A percentile compares a stretch with the other conserved stretches of the same genome.
Conservation (phyloP, 345 rosid species). For the Erucastrum elatum region DNA sequence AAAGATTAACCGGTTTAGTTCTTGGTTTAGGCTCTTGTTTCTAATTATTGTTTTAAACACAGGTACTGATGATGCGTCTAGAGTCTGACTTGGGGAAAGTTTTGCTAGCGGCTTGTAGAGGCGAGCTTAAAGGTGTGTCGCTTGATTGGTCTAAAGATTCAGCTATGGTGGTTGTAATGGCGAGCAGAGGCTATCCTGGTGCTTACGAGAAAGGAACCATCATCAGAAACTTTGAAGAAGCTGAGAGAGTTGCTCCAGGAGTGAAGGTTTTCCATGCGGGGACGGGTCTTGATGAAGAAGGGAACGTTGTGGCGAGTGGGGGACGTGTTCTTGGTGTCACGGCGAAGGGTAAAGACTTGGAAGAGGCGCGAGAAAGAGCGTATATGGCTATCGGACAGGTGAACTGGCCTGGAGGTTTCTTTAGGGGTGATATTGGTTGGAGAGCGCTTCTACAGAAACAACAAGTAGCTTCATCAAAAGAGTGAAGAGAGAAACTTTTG, state of each 20-base stretch:
- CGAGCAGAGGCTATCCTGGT: conserved; percentile 87
- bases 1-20: background rate
- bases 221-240: conserved; percentile 72
- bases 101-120: conserved; percentile 82
- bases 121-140: conserved; percentile 58
- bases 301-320: conserved; percentile 68
- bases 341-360: conserved; percentile 72
- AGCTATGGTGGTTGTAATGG: conserved; percentile 96
- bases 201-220: conserved; percentile 72
- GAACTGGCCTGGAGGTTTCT: conserved; percentile 89
- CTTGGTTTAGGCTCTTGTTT: background rate
- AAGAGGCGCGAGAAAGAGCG: conserved; percentile 73
- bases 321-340: conserved; percentile 93
- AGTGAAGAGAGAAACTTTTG: conserved; percentile 12
- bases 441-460: conserved; percentile 70
- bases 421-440: conserved; percentile 80
- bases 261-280: conserved; percentile 84
- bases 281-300: conserved; percentile 62
- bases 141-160: conserved; percentile 83
- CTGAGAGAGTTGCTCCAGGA: conserved; percentile 57
- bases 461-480: conserved; percentile 39
- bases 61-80: conserved; percentile 87
- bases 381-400: conserved; percentile 66
- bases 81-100: conserved; percentile 84
- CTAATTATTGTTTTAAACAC: conserved; percentile 25